These are phyloP conservation scores for Powellomyces hirtus DNA, from an alignment of 192 early-diverging fungal genomes.

Conservation along the genomic window DNA sequence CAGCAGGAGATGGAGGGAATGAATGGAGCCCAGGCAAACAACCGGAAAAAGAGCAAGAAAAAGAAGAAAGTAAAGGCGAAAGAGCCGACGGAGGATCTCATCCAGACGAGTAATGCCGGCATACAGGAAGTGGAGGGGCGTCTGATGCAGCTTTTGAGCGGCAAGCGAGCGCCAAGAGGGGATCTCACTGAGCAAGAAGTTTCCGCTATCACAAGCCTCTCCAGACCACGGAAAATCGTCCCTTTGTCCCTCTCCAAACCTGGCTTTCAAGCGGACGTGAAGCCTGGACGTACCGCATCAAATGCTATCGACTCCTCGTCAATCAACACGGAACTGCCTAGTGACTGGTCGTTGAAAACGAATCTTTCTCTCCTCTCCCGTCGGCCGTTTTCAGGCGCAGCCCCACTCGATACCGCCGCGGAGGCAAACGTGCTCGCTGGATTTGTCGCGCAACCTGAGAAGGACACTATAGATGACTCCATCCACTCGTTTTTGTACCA, in stretches of 20 bases:
- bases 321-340: background rate
- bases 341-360: constrained; percentile 22
- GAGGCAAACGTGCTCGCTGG: background rate
- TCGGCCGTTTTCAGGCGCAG: background rate
- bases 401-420: background rate
- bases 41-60: background rate
- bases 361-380: constrained; percentile 3
- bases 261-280: background rate
- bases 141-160: background rate
- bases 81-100: background rate
- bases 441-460: no score
- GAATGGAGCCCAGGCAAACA: background rate
- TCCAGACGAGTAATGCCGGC: background rate
- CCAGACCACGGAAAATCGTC: background rate
- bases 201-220: background rate
- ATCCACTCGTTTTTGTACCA: constrained; percentile 24
- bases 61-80: background rate
- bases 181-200: background rate
- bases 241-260: background rate
- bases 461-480: background rate
- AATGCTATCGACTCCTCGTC: background rate
- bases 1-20: background rate
- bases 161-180: background rate
- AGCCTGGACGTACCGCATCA: background rate
- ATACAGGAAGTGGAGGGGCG: background rate